Evolutionary conservation across 352 stramenopile genomes (phyloP), one percentile per base, ranked within the genome.

Genomic region (Globisporangium apiculatum): DNA sequence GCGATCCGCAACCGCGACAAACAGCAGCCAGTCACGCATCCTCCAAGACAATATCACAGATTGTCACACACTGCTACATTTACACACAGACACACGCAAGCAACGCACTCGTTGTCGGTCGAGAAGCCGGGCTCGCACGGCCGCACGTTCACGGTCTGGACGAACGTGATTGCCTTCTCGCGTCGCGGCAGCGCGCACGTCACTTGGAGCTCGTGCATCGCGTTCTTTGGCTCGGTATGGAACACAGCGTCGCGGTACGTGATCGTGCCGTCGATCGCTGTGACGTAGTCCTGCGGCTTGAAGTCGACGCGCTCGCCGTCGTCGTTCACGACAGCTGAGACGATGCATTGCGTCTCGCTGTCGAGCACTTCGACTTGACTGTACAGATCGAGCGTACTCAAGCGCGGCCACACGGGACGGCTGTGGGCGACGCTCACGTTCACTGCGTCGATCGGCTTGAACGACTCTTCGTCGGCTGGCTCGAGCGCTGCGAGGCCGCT

Each of bases 341-440:
- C 62, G 15, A 58, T 41, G 45, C 79, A 89, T 45, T 73, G 53
- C 0, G 79, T 87, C 36, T 66, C 49, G 35, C 57, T 69, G 43
- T 89, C 79, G 11, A 89, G 60, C 2, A 85, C 73, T 57, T 89
- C 76, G 24, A 85, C 65, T 52, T 89, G 79, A 0, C 65, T 64
- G 49, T 89, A 89, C 1, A 87, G 43, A 53, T 89, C 79, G 3
- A 83, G 58, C 1, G 76, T 73, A 31, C 82, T 74, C 0, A 89
- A 59, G 10, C 79, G 71, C 24, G 79, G 79, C 79, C 76, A 89
- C 1, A 89, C 55, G 7, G 66, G 57, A 1, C 17, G 53, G 3
- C 12, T 50, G 4, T 69, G 42, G 5, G 71, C 67, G 3, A 78
- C 18, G 46, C 65, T 83, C n/a, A 57, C 35, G 15, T 71, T 70